Conservation (phyloP, 768 basidiomycete genomes). For the Xerocomellus amylosporus region DNA sequence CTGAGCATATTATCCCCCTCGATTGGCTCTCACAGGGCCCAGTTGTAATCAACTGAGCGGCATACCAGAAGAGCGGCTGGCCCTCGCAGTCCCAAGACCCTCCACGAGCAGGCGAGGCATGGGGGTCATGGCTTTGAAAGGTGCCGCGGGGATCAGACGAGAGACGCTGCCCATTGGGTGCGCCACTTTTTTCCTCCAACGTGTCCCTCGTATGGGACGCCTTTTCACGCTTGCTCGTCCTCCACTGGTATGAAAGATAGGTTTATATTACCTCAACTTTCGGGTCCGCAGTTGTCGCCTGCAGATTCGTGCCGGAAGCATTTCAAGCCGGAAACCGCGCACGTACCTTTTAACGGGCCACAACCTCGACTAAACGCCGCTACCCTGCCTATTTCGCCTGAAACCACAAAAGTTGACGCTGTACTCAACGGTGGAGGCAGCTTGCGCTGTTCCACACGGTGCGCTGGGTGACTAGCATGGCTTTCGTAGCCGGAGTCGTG, state of each 20-base stretch:
- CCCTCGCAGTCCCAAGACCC: conserved; percentile 42
- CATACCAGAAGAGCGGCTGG: conserved; percentile 60
- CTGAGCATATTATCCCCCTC: conserved; percentile 65
- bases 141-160: conserved; percentile 52
- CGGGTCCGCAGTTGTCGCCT: neutral
- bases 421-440: neutral
- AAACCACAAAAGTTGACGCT: neutral
- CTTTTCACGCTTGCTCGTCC: conserved; percentile 4
- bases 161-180: neutral
- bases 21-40: conserved; percentile 60
- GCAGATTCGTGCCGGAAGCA: neutral
- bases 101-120: conserved; percentile 17
- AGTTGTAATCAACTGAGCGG: conserved; percentile 52
- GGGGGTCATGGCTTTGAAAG: conserved; percentile 40
- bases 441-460: neutral
- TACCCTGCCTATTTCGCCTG: neutral
- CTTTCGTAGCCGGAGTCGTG: neutral
- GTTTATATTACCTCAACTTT: neutral
- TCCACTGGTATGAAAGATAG: neutral
- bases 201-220: conserved; percentile 4
- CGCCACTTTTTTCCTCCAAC: conserved; percentile 10
- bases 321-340: no score
- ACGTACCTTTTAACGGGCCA: no score
- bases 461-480: neutral
- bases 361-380: neutral